Conservation (phyloP, 805 yeast genomes). For the Starmera caribaea region DNA sequence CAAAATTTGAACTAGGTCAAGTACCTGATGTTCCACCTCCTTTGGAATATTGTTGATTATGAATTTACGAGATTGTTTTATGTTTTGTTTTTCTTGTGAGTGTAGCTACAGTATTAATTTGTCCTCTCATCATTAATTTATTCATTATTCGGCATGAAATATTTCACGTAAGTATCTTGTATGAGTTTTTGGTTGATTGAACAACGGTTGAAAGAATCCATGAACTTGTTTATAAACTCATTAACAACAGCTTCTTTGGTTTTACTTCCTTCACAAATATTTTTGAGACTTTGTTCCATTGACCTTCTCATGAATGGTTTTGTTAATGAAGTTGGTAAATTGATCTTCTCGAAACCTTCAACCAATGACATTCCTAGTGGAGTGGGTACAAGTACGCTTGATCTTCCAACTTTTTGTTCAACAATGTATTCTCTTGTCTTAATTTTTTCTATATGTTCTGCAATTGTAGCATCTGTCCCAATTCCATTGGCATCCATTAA, state of each 20-base stretch:
- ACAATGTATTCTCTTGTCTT: conserved; percentile 55
- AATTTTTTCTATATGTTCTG: conserved; percentile 89
- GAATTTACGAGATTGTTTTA: not conserved
- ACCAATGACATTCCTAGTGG: conserved; percentile 78
- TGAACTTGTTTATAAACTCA: conserved; percentile 47
- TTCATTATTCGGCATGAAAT: not conserved
- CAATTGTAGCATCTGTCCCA: conserved; percentile 98
- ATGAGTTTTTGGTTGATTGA: too few relatives aligned
- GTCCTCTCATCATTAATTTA: not conserved
- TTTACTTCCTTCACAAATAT: conserved; percentile 57
- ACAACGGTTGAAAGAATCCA: conserved; percentile 38
- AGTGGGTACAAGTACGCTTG: conserved; percentile 58
- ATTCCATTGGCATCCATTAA: conserved; percentile 96
- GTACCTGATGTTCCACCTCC: conserved; percentile 76
- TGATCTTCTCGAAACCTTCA: conserved; percentile 77
- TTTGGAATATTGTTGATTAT: conserved; percentile 25
- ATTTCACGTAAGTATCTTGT: not conserved
- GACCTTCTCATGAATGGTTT: conserved; percentile 81
- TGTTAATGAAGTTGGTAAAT: conserved; percentile 65
- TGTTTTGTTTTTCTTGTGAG: not conserved
- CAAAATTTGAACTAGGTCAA: conserved; percentile 42
- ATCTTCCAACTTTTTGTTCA: conserved; percentile 24
- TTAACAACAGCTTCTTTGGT: conserved; percentile 43
- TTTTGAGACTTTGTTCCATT: conserved; percentile 56
- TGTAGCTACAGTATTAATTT: not conserved